phyloP scores from a whole-genome alignment of 2,329 filamentous ascomycete species.

The Bisporella sp. region DNA sequence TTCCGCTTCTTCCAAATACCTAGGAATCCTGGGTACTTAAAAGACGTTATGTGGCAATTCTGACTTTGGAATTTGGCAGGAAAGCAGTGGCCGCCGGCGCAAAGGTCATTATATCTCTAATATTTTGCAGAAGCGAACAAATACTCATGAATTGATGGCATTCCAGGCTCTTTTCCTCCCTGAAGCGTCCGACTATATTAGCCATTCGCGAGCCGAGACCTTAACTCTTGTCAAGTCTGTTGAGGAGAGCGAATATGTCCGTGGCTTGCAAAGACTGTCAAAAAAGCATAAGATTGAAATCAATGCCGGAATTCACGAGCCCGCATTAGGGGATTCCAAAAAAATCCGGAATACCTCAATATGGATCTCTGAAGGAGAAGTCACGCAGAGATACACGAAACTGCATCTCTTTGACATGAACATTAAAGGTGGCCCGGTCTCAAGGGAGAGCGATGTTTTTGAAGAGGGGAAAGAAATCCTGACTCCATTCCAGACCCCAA shows the following conservation, averaged over 20 bases:
- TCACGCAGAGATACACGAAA: conserved; percentile 11
- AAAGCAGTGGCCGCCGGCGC: conserved; percentile 11
- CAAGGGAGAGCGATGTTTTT: conserved; percentile 10
- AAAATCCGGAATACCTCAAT: conserved; percentile 12
- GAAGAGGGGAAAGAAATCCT: conserved; percentile 8
- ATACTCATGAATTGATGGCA: neutral
- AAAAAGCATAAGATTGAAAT: conserved; percentile 10
- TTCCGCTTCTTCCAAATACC: no score
- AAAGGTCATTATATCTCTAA: conserved; percentile 3
- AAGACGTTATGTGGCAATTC: no score
- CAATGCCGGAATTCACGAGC: conserved; percentile 11
- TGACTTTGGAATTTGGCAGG: no score
- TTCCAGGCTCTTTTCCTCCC: neutral
- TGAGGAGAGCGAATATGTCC: conserved; percentile 1
- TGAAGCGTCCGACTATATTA: conserved; percentile 13
- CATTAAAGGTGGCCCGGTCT: conserved; percentile 8
- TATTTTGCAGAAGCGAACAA: neutral
- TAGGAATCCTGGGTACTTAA: no score
- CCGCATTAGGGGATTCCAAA: conserved; percentile 3
- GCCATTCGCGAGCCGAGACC: conserved; percentile 7
- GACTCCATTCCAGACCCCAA: conserved; percentile 7
- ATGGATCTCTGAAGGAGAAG: conserved; percentile 10
- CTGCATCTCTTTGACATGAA: conserved; percentile 15
- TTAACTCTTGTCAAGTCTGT: conserved; percentile 2
- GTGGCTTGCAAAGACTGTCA: conserved; percentile 5